Evolutionary conservation across 2,329 filamentous ascomycete genomes (phyloP).

Genomic region (Fusarium tanahbumbuense): DNA sequence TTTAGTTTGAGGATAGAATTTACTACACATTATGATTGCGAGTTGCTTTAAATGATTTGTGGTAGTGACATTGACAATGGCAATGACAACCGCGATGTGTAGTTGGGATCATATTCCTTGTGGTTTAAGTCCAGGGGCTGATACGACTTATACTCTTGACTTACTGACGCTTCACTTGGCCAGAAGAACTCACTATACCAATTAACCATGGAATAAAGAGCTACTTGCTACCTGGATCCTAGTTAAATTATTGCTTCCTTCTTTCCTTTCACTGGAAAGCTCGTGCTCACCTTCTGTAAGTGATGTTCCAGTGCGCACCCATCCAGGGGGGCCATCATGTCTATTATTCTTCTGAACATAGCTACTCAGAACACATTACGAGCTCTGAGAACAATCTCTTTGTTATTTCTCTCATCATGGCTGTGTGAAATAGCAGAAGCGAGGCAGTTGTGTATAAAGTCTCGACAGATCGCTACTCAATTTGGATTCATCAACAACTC

Average conservation of each 20-base stretch:
- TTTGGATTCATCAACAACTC: not conserved
- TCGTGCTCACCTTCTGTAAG: no score
- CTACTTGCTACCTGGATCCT: no score
- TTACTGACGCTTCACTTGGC: not conserved
- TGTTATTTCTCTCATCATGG: not conserved
- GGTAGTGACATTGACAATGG: no score
- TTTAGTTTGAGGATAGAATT: conserved; percentile 3
- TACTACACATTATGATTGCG: not conserved
- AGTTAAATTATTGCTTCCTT: no score
- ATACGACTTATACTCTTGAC: not conserved
- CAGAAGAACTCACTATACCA: no score
- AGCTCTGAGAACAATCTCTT: not conserved
- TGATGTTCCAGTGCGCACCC: no score
- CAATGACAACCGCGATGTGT: not conserved
- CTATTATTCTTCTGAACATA: not conserved
- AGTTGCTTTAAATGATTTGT: not conserved
- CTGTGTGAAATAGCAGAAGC: not conserved
- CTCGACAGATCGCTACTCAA: not conserved
- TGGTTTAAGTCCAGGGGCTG: not conserved
- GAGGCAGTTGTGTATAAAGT: not conserved
- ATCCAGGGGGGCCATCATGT: no score
- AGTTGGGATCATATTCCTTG: no score
- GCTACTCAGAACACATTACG: not conserved
- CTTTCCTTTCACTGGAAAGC: no score
- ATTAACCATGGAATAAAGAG: no score